Percentiles rank a stretch among this genome's conserved stretches.
Conservation (phyloP, 1,284 basidiomycete species). For the Singerocomus rubriflavus region DNA sequence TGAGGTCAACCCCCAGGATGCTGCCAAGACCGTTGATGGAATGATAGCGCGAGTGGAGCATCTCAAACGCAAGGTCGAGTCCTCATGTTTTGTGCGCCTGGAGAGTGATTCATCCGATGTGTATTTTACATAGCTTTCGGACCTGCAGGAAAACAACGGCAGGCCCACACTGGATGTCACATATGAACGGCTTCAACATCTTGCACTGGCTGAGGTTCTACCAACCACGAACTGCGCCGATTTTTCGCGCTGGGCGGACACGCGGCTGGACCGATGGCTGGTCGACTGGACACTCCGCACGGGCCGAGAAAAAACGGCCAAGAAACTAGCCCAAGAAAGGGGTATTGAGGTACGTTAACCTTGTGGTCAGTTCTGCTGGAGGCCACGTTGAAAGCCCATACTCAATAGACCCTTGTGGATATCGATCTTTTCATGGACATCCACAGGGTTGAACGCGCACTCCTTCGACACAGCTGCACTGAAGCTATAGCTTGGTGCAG, state of each 20-base stretch:
- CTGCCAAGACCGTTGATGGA: conserved; percentile 60
- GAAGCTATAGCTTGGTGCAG: conserved; percentile 94
- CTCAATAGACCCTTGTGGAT: conserved; percentile 73
- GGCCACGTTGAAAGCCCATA: conserved; percentile 23
- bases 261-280: conserved; percentile 84
- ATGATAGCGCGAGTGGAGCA: conserved; percentile 75
- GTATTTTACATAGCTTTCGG: conserved; percentile 51
- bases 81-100: conserved; percentile 14
- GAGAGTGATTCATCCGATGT: conserved; percentile 15
- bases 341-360: conserved; percentile 59
- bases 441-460: conserved; percentile 77
- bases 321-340: conserved; percentile 64
- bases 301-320: conserved; percentile 69
- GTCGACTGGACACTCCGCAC: conserved; percentile 87
- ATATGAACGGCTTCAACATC: conserved; percentile 68
- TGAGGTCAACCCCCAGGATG: conserved; percentile 47
- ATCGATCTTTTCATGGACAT: conserved; percentile 92
- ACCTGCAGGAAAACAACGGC: conserved; percentile 64
- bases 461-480: conserved; percentile 73
- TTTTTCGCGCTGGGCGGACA: conserved; percentile 75
- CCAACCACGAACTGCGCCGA: conserved; percentile 51
- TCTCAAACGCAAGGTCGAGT: conserved; percentile 76
- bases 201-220: conserved; percentile 58
- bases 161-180: conserved; percentile 69
- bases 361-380: conserved; percentile 13